phyloP scores from a whole-genome alignment of 257 asterid genomes.

The Nicotiana sylvestris region DNA sequence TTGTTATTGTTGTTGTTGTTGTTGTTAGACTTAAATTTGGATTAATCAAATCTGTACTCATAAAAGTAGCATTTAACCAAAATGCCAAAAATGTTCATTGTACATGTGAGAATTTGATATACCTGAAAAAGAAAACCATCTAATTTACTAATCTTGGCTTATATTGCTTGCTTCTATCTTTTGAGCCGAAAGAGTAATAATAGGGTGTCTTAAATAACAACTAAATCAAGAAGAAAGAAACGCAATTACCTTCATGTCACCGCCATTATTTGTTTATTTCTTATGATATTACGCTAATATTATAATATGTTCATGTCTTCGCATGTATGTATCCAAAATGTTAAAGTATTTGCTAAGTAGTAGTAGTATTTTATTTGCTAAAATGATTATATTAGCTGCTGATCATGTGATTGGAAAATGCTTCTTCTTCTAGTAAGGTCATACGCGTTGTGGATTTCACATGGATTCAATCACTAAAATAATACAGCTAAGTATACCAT shows the following conservation, averaged over 20 bases:
- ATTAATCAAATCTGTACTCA: no score
- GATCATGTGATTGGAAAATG: slow-evolving; percentile 22
- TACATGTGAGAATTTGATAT: no score
- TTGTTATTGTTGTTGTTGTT: no score
- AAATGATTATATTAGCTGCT: slow-evolving; percentile 11
- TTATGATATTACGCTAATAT: neutral
- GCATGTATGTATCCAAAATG: neutral
- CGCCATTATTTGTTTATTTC: neutral
- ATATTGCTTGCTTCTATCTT: neutral
- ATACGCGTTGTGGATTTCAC: neutral
- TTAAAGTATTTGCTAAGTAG: neutral
- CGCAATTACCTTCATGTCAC: neutral
- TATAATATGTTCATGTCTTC: neutral
- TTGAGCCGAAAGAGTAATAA: neutral
- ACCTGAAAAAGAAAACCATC: no score
- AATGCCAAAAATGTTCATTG: no score
- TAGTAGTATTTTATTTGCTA: neutral
- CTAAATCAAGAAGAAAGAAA: neutral
- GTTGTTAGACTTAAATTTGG: no score
- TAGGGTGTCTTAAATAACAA: neutral
- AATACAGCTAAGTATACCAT: neutral
- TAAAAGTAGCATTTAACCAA: no score
- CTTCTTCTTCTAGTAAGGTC: slow-evolving; percentile 4
- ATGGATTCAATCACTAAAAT: neutral
- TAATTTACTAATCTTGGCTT: no score